phyloP scores from a whole-genome alignment of 257 asterid species.

The Rhazya stricta region DNA sequence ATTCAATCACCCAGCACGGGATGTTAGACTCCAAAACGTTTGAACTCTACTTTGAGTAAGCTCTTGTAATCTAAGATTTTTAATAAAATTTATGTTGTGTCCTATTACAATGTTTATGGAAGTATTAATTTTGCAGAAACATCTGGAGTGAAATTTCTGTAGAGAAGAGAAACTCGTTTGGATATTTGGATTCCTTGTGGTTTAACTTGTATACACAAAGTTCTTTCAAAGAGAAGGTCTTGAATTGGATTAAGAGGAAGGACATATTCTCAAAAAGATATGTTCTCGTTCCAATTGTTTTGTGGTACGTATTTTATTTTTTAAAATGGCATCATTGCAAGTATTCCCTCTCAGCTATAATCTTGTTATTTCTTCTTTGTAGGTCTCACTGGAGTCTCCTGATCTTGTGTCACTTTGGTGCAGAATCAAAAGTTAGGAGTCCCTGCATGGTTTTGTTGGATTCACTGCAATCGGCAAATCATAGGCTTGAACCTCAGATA shows the following conservation, averaged over 20 bases:
- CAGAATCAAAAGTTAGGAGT: slow-evolving; percentile 27
- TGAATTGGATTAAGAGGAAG: slow-evolving; percentile 53
- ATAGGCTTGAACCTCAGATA: slow-evolving; percentile 50
- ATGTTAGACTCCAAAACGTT: slow-evolving; percentile 46
- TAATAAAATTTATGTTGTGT: background rate
- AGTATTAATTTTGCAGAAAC: slow-evolving; percentile 29
- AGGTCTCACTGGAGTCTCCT: slow-evolving; percentile 85
- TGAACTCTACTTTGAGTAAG: slow-evolving; percentile 42
- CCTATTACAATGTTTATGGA: slow-evolving; percentile 3
- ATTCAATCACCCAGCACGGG: slow-evolving; percentile 16
- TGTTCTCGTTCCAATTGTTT: slow-evolving; percentile 59
- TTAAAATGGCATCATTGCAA: background rate
- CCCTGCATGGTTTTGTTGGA: slow-evolving; percentile 71
- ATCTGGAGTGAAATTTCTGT: slow-evolving; percentile 43
- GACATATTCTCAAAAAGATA: slow-evolving; percentile 46
- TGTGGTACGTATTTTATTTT: slow-evolving; percentile 44
- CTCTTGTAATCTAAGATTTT: background rate
- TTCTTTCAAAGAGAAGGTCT: slow-evolving; percentile 23
- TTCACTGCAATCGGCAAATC: slow-evolving; percentile 38
- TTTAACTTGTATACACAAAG: slow-evolving; percentile 31
- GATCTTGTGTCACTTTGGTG: slow-evolving; percentile 64
- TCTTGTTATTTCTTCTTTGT: slow-evolving; percentile 11
- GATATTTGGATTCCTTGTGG: slow-evolving; percentile 54
- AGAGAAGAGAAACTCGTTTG: slow-evolving; percentile 40
- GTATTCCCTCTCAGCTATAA: background rate